A percentile compares a stretch with the other conserved stretches of the same genome.
These are phyloP conservation scores for Fusarium oligoseptatum DNA, from an alignment of 2,329 filamentous ascomycete genomes.

Conservation along the genomic window DNA sequence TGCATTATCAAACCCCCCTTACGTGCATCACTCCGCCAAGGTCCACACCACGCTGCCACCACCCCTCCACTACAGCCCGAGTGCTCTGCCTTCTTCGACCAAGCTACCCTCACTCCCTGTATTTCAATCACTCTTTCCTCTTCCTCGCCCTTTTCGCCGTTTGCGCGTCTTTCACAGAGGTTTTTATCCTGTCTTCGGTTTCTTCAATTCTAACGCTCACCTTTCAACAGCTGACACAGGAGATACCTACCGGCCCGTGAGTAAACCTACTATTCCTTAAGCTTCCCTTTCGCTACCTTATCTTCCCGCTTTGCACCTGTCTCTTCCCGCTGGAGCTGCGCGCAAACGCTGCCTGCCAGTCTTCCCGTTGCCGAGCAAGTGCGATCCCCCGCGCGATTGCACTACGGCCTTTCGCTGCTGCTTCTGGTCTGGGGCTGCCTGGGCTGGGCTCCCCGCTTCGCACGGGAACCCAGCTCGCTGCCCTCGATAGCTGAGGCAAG, in stretches of 20 bases:
- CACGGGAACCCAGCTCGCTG: conserved; percentile 28
- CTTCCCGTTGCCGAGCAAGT: conserved; percentile 28
- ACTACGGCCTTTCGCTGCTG: conserved; percentile 25
- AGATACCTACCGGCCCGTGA: conserved; percentile 73
- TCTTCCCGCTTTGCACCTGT: conserved; percentile 18
- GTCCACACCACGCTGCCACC: conserved; percentile 57
- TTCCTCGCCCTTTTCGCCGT: conserved; percentile 44
- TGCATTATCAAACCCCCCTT: conserved; percentile 56
- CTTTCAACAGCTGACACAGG: conserved; percentile 69
- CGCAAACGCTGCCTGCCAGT: conserved; percentile 27
- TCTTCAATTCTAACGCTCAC: conserved; percentile 48
- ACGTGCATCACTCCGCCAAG: conserved; percentile 62
- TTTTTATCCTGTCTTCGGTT: conserved; percentile 41
- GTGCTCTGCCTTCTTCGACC: conserved; percentile 38
- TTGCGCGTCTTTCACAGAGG: conserved; percentile 43
- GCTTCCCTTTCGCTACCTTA: conserved; percentile 4
- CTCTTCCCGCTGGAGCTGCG: conserved; percentile 14
- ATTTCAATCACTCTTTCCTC: conserved; percentile 49
- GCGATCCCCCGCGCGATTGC: conserved; percentile 40
- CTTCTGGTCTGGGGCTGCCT: conserved; percentile 20
- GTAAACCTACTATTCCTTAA: conserved; percentile 48
- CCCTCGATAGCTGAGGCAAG: conserved; percentile 26
- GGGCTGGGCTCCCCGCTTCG: conserved; percentile 35
- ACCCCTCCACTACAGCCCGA: conserved; percentile 52
- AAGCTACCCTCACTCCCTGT: conserved; percentile 49